These are phyloP conservation scores for Yamadazyma ubonensis DNA, from an alignment of 805 yeast species.

Conservation along the genomic window DNA sequence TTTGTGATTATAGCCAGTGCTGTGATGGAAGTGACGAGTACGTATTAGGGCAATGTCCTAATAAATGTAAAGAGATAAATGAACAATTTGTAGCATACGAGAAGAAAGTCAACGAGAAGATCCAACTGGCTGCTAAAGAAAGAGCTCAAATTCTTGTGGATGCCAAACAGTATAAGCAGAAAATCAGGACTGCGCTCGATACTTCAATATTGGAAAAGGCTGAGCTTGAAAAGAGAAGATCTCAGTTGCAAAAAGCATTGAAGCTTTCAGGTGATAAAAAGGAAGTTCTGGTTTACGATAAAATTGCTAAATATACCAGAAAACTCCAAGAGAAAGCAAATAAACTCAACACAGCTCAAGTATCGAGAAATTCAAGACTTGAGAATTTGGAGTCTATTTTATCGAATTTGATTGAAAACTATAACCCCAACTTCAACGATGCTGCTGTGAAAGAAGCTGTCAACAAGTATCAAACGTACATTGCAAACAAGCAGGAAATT, in stretches of 20 bases:
- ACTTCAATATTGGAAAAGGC: conserved; percentile 1
- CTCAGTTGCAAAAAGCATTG: not conserved
- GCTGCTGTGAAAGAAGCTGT: conserved; percentile 79
- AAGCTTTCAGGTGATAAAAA: too few species aligned
- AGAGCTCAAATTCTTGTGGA: conserved; percentile 12
- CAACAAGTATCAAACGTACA: conserved; percentile 48
- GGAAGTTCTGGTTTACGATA: conserved; percentile 17
- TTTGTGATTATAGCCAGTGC: conserved; percentile 84
- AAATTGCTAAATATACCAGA: conserved; percentile 13
- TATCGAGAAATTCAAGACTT: conserved; percentile 16
- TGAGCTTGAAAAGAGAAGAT: conserved; percentile 4
- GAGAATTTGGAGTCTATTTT: conserved; percentile 47
- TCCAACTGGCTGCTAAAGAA: conserved; percentile 3
- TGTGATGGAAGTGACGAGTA: conserved; percentile 95
- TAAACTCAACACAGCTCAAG: not conserved
- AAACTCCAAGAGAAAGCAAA: conserved; percentile 1
- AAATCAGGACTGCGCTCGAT: conserved; percentile 9
- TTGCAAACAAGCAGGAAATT: conserved; percentile 32
- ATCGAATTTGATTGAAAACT: conserved; percentile 50
- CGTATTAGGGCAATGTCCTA: conserved; percentile 47
- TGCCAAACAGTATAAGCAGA: conserved; percentile 9
- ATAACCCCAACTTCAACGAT: conserved; percentile 84
- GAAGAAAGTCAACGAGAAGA: conserved; percentile 1
- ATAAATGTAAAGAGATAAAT: conserved; percentile 53
- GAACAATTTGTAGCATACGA: conserved; percentile 25